Evolutionary conservation across 768 basidiomycete genomes (phyloP).

Genomic region (Mycena crocata): DNA sequence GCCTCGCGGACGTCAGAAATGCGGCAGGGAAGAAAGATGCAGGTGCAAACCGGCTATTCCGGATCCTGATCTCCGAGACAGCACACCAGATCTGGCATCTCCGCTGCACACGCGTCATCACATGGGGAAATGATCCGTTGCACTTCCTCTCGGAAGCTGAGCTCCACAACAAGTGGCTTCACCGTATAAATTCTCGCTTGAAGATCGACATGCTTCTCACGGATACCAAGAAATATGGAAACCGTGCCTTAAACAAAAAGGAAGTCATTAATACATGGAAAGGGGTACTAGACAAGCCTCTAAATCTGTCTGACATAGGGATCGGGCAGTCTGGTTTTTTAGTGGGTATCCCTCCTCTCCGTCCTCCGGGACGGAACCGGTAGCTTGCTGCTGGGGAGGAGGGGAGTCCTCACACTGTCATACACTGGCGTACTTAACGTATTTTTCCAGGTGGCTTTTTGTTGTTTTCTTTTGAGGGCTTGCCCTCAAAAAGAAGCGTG

Average conservation of each 20-base stretch:
- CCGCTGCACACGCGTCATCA: constrained; percentile 31
- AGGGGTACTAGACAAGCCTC: not conserved
- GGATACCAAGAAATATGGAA: constrained; percentile 6
- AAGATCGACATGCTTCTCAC: not conserved
- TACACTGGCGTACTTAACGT: too few species aligned
- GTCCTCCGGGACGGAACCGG: too few species aligned
- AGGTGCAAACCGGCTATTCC: constrained; percentile 20
- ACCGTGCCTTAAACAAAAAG: not conserved
- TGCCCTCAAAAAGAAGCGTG: too few species aligned
- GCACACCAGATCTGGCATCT: constrained; percentile 35
- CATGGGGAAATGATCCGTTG: too few species aligned
- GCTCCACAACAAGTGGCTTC: constrained; percentile 15
- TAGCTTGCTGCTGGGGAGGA: too few species aligned
- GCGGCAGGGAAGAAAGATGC: constrained; percentile 8
- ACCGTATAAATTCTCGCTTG: constrained; percentile 4
- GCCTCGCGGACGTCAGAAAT: not conserved
- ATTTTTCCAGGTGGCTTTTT: too few species aligned
- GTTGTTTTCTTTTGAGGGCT: too few species aligned
- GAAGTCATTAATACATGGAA: constrained; percentile 12
- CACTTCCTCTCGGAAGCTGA: too few species aligned
- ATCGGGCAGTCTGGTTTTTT: constrained; percentile 11
- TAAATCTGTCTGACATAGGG: constrained; percentile 7
- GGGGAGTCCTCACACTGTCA: too few species aligned
- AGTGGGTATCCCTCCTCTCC: constrained; percentile 19
- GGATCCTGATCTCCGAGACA: too few species aligned